These are phyloP conservation scores for Boletus semigastroideus DNA, from an alignment of 1,284 basidiomycete genomes.

Conservation along the genomic window DNA sequence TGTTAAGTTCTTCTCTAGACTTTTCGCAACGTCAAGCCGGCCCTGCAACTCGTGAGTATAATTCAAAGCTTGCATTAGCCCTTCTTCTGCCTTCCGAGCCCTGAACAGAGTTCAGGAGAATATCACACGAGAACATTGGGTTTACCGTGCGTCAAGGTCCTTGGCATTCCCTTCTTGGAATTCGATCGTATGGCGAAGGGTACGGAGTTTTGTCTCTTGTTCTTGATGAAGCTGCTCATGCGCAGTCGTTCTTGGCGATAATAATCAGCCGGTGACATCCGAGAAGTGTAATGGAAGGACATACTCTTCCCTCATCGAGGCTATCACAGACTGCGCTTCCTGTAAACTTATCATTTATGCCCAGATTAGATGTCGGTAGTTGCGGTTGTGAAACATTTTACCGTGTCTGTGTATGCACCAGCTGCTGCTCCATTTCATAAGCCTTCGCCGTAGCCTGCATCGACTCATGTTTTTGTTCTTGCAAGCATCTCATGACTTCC, in stretches of 20 bases:
- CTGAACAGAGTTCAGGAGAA: constrained; percentile 24
- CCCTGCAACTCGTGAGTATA: constrained; percentile 29
- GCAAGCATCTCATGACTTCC: constrained; percentile 23
- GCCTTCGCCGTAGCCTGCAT: constrained; percentile 20
- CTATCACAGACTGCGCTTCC: constrained; percentile 27
- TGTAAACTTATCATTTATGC: constrained; percentile 20
- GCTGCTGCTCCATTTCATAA: constrained; percentile 31
- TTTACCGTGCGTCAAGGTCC: constrained; percentile 29
- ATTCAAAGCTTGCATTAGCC: constrained; percentile 16
- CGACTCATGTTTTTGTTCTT: constrained; percentile 33
- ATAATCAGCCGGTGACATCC: constrained; percentile 14
- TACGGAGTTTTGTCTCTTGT: constrained; percentile 24
- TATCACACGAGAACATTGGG: background rate
- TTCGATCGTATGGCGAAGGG: constrained; percentile 31
- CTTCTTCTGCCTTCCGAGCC: constrained; percentile 19
- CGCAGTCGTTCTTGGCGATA: constrained; percentile 20
- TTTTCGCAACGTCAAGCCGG: constrained; percentile 29
- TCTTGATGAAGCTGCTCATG: constrained; percentile 27
- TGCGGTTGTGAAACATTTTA: constrained; percentile 7
- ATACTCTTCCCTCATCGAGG: constrained; percentile 35
- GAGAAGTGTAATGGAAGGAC: constrained; percentile 21
- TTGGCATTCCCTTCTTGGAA: constrained; percentile 32
- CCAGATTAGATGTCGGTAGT: constrained; percentile 12
- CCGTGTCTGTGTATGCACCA: constrained; percentile 23
- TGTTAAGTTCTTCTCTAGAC: constrained; percentile 25